These are phyloP conservation scores for Ceratopteris richardii DNA, from an alignment of 75 land plant genomes.

Conservation along the genomic window DNA sequence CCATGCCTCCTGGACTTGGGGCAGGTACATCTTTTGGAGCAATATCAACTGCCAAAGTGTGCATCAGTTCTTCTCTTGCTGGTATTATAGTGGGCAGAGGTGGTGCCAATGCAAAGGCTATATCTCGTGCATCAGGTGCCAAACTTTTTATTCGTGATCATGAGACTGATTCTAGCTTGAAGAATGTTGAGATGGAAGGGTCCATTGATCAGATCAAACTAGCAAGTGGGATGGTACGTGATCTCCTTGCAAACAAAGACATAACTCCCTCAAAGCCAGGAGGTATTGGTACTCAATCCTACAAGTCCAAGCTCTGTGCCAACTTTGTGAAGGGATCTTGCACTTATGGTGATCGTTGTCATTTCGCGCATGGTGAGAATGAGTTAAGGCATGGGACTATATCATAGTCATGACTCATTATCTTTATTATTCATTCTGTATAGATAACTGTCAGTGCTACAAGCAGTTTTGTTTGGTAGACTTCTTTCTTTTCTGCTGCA, in stretches of 20 bases:
- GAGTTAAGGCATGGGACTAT: slow-evolving; percentile 24
- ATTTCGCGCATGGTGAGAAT: slow-evolving; percentile 41
- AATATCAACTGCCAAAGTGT: slow-evolving; percentile 35
- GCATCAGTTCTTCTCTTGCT: slow-evolving; percentile 34
- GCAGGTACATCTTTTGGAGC: slow-evolving; percentile 46
- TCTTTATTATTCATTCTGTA: background rate
- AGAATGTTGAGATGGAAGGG: slow-evolving; percentile 42
- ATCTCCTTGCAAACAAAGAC: slow-evolving; percentile 26
- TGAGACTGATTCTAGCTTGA: slow-evolving; percentile 32
- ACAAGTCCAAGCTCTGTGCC: slow-evolving; percentile 45
- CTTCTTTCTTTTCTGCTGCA: no score
- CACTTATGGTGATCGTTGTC: slow-evolving; percentile 46
- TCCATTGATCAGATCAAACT: slow-evolving; percentile 43
- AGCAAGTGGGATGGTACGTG: slow-evolving; percentile 38
- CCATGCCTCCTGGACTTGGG: slow-evolving; percentile 27
- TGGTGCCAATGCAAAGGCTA: slow-evolving; percentile 37
- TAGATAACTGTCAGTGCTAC: background rate
- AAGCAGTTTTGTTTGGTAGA: no score
- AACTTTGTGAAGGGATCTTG: slow-evolving; percentile 39
- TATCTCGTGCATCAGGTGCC: slow-evolving; percentile 36
- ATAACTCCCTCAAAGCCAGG: slow-evolving; percentile 3
- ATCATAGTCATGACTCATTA: background rate
- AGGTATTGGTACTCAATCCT: slow-evolving; percentile 19
- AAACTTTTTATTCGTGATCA: slow-evolving; percentile 36
- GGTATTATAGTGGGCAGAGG: slow-evolving; percentile 42